Conservation (phyloP, 441 rosid species). For the Dalechampia spathulata region DNA sequence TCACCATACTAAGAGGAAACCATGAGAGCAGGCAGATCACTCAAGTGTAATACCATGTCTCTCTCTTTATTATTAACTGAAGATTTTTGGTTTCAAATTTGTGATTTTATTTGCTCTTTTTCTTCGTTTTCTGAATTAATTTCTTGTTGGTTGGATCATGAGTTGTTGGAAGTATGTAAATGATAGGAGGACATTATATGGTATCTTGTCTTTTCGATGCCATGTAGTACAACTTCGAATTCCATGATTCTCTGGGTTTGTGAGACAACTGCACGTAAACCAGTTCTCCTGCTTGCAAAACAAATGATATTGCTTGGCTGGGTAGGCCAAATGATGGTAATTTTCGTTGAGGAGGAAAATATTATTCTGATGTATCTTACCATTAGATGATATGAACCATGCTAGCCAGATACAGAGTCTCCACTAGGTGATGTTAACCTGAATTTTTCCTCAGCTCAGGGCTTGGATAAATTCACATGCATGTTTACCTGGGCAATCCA, state of each 20-base stretch:
- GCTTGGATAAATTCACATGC: too few relatives aligned
- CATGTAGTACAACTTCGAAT: too few relatives aligned
- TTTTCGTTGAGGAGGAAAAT: too few relatives aligned
- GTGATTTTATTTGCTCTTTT: too few relatives aligned
- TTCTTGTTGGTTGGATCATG: neutral
- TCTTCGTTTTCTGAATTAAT: neutral
- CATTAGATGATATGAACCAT: neutral
- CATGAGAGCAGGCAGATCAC: conserved; percentile 98
- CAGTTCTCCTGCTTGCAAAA: neutral
- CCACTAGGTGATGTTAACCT: neutral
- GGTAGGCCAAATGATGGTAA: too few relatives aligned
- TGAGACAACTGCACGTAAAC: too few relatives aligned
- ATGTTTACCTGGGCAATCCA: too few relatives aligned
- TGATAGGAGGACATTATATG: neutral
- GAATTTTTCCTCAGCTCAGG: neutral
- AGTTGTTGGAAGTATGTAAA: neutral
- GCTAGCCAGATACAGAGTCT: neutral
- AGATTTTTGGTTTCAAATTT: too few relatives aligned
- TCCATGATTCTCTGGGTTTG: too few relatives aligned
- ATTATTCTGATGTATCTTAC: neutral
- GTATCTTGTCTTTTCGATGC: too few relatives aligned
- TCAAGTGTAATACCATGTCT: conserved; percentile 66
- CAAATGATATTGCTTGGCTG: neutral
- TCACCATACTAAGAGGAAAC: conserved; percentile 89
- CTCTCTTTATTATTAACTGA: too few relatives aligned